Percentiles rank a stretch among this genome's conserved stretches.
Evolutionary conservation across 805 yeast genomes (phyloP).

Genomic region (Teunomyces panamensis): DNA sequence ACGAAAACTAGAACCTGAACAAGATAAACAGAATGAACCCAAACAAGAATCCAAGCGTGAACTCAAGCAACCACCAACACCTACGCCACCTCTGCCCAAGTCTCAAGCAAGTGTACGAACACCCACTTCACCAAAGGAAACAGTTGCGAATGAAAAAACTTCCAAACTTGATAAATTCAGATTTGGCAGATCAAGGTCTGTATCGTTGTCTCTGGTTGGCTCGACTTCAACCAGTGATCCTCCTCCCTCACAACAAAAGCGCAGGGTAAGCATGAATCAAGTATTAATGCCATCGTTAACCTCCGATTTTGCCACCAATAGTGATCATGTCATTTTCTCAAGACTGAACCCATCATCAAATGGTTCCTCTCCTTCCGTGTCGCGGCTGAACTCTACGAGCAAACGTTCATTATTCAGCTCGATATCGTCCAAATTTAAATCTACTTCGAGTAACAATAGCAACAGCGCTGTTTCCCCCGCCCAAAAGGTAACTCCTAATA

Average conservation of each 20-base stretch:
- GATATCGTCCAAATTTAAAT: constrained; percentile 39
- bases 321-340: background rate
- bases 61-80: background rate
- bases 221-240: constrained; percentile 3
- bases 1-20: background rate
- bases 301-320: background rate
- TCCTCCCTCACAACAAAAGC: constrained; percentile 4
- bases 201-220: constrained; percentile 13
- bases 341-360: background rate
- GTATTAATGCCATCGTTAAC: background rate
- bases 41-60: background rate
- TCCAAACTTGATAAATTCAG: constrained; percentile 23
- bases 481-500: constrained; percentile 13
- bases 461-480: background rate
- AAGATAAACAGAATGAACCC: background rate
- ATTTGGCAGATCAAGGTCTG: constrained; percentile 27
- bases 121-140: background rate
- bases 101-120: too few relatives aligned
- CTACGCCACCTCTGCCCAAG: background rate
- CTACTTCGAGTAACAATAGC: background rate
- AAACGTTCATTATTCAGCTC: constrained; percentile 35
- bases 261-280: constrained; percentile 10
- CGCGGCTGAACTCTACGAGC: constrained; percentile 15
- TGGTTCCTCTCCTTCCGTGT: constrained; percentile 12
- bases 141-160: constrained; percentile 4